Evolutionary conservation across 345 rosid genomes (phyloP).

Genomic region (Geranium brycei): DNA sequence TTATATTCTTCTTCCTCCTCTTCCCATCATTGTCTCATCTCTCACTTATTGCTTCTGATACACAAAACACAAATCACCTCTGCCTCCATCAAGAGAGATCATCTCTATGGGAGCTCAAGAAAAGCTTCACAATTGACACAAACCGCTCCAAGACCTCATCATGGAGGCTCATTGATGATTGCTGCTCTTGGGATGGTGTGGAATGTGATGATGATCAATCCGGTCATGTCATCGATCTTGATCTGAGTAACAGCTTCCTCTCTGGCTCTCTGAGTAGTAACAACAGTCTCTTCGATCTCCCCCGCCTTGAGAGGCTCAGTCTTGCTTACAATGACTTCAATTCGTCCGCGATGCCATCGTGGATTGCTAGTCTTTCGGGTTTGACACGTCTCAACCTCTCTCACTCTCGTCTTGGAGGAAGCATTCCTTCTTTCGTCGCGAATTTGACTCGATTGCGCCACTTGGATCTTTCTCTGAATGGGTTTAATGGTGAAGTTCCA

Average conservation of each 20-base stretch:
- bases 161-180: constrained; percentile 4
- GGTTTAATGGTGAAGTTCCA: constrained; percentile 15
- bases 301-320: constrained; percentile 9
- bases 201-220: not conserved
- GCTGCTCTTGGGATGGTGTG: constrained; percentile 20
- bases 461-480: not conserved
- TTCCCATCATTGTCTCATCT: not conserved
- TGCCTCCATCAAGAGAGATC: constrained; percentile 9
- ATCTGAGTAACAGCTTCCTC: constrained; percentile 10
- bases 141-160: not conserved
- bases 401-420: constrained; percentile 6
- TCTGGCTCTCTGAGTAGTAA: constrained; percentile 9
- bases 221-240: constrained; percentile 10
- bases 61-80: not conserved
- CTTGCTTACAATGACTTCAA: constrained; percentile 13
- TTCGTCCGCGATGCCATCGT: constrained; percentile 6
- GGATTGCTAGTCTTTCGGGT: constrained; percentile 3
- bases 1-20: not conserved
- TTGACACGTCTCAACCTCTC: constrained; percentile 9
- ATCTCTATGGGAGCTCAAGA: constrained; percentile 14
- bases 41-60: not conserved
- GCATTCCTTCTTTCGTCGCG: not conserved
- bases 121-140: constrained; percentile 7
- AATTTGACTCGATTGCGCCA: not conserved
- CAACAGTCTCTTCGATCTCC: constrained; percentile 15